Percentiles rank a stretch among this genome's conserved stretches.
These are phyloP conservation scores for Rhynchospora breviuscula DNA, from an alignment of 176 grass and related monocot genomes.

Conservation along the genomic window DNA sequence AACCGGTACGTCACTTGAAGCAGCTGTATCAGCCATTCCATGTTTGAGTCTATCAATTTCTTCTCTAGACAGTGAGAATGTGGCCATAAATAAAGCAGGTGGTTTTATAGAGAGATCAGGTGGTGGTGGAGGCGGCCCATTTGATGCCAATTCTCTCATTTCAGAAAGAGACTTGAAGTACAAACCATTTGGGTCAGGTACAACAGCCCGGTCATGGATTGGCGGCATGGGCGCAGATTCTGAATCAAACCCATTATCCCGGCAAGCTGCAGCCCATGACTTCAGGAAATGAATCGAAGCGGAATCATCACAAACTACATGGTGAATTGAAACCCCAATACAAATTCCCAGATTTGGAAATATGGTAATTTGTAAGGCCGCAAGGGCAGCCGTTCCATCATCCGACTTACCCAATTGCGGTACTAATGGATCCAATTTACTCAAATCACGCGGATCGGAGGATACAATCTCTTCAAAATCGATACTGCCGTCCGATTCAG, in stretches of 20 bases:
- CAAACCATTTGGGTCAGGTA: conserved; percentile 38
- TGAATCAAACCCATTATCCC: background rate
- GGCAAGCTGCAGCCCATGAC: conserved; percentile 42
- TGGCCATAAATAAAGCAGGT: conserved; percentile 6
- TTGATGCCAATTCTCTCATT: conserved; percentile 28
- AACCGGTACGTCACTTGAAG: background rate
- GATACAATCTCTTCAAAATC: conserved; percentile 25
- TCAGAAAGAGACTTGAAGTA: conserved; percentile 33
- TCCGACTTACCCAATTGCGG: conserved; percentile 1
- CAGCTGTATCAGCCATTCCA: background rate
- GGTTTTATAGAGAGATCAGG: background rate
- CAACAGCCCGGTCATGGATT: background rate
- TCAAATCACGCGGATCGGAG: conserved; percentile 7
- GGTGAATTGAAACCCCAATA: conserved; percentile 29
- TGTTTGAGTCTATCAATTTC: conserved; percentile 37
- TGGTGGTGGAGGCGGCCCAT: background rate
- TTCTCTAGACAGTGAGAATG: conserved; percentile 27
- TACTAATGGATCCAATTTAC: conserved; percentile 11
- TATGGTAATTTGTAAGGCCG: conserved; percentile 28
- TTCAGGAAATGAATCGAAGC: conserved; percentile 35
- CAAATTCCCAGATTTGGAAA: conserved; percentile 24
- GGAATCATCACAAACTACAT: conserved; percentile 27
- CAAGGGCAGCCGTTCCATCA: background rate
- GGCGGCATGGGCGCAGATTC: background rate
- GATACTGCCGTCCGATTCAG: conserved; percentile 1